phyloP scores from a whole-genome alignment of 306 rosid genomes.

The Pachyrhizus erosus region DNA sequence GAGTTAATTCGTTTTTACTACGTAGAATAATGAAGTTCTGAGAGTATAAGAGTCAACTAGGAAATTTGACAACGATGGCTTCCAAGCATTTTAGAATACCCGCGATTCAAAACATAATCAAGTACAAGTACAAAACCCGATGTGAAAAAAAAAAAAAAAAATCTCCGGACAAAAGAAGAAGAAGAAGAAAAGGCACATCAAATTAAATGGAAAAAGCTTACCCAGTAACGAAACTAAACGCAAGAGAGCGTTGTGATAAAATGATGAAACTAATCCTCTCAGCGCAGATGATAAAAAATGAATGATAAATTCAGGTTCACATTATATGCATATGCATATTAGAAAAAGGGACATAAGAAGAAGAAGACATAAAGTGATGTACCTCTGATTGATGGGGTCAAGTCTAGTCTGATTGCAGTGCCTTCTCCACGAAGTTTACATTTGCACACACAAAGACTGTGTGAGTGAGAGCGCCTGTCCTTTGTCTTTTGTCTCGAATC shows the following conservation, averaged over 20 bases:
- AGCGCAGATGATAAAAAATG: neutral
- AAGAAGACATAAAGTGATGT: neutral
- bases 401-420: neutral
- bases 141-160: neutral
- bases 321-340: neutral
- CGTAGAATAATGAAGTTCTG: too few species aligned
- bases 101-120: neutral
- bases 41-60: neutral
- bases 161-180: neutral
- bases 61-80: neutral
- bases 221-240: neutral
- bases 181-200: neutral
- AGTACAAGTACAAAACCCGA: neutral
- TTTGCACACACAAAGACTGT: neutral
- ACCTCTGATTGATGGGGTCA: neutral
- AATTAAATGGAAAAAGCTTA: neutral
- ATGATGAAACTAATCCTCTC: neutral
- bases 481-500: neutral
- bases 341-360: neutral
- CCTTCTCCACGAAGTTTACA: conserved; percentile 33
- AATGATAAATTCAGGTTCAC: neutral
- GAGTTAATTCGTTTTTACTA: too few species aligned
- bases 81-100: neutral
- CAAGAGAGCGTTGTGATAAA: neutral
- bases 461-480: neutral